These are phyloP conservation scores for Apostasia shenzhenica DNA, from an alignment of 106 monocot genomes.

Conservation along the genomic window DNA sequence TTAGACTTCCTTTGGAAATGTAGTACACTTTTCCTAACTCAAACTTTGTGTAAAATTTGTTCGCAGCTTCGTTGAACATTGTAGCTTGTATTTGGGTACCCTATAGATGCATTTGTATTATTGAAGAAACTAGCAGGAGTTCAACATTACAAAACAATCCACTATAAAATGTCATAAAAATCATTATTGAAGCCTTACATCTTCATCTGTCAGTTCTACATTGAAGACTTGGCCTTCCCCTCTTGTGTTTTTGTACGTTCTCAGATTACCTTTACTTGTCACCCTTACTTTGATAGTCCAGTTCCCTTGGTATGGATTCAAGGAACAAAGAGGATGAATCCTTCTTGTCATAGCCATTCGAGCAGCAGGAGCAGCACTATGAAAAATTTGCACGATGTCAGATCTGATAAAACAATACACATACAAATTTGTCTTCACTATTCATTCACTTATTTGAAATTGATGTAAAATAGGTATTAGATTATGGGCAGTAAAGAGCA, in stretches of 20 bases:
- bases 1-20: slow-evolving; percentile 74
- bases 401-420: background rate
- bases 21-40: slow-evolving; percentile 92
- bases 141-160: no score
- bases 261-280: slow-evolving; percentile 82
- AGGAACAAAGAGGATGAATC: slow-evolving; percentile 80
- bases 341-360: slow-evolving; percentile 84
- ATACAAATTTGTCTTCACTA: no score
- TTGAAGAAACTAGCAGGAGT: background rate
- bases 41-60: slow-evolving; percentile 77
- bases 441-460: no score
- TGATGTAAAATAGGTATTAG: no score
- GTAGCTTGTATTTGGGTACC: slow-evolving; percentile 93
- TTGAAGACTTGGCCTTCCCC: slow-evolving; percentile 91
- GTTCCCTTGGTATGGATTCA: slow-evolving; percentile 95
- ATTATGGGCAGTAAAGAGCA: no score
- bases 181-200: slow-evolving; percentile 43
- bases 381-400: background rate
- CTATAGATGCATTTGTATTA: slow-evolving; percentile 17
- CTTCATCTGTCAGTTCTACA: slow-evolving; percentile 89
- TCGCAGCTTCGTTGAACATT: slow-evolving; percentile 97
- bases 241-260: slow-evolving; percentile 74
- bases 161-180: background rate
- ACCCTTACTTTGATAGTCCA: slow-evolving; percentile 95
- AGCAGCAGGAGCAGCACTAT: slow-evolving; percentile 80